Conservation (phyloP, 1,284 basidiomycete genomes). For the Malassezia slooffiae region DNA sequence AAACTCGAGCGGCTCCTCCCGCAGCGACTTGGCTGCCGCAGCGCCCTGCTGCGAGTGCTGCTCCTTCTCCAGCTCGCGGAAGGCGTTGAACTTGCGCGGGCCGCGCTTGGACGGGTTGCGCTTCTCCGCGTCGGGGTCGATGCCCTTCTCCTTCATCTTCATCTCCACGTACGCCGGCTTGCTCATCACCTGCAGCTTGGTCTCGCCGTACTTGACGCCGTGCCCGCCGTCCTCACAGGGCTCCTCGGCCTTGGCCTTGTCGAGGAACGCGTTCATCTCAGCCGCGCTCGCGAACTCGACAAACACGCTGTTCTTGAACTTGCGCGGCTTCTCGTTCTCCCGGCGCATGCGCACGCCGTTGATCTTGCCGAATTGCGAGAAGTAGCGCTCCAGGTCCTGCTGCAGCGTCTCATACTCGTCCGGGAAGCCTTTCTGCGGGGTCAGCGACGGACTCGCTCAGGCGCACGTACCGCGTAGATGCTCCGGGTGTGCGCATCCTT, state of each 20-base stretch:
- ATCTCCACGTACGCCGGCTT: conserved; percentile 77
- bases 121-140: conserved; percentile 53
- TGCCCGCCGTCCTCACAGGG: conserved; percentile 34
- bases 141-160: conserved; percentile 93
- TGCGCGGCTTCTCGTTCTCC: conserved; percentile 53
- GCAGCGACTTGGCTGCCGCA: conserved; percentile 46
- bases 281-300: conserved; percentile 71
- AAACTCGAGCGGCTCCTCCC: conserved; percentile 46
- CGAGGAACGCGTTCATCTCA: conserved; percentile 64
- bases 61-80: conserved; percentile 62
- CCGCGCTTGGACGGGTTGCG: conserved; percentile 49
- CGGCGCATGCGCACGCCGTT: conserved; percentile 80
- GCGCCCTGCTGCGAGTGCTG: conserved; percentile 31
- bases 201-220: conserved; percentile 25
- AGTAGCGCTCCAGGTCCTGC: conserved; percentile 68
- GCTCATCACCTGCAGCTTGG: conserved; percentile 61
- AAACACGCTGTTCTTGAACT: conserved; percentile 91
- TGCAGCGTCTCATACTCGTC: conserved; percentile 64
- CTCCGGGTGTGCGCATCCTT: conserved; percentile 43
- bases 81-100: conserved; percentile 64
- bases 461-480: too few species aligned
- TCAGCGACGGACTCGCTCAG: too few species aligned
- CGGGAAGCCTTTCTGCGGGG: conserved; percentile 84
- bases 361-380: conserved; percentile 67
- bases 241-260: conserved; percentile 53